These are phyloP conservation scores for Amphicarpaea edgeworthii DNA, from an alignment of 306 rosid species.

Conservation along the genomic window DNA sequence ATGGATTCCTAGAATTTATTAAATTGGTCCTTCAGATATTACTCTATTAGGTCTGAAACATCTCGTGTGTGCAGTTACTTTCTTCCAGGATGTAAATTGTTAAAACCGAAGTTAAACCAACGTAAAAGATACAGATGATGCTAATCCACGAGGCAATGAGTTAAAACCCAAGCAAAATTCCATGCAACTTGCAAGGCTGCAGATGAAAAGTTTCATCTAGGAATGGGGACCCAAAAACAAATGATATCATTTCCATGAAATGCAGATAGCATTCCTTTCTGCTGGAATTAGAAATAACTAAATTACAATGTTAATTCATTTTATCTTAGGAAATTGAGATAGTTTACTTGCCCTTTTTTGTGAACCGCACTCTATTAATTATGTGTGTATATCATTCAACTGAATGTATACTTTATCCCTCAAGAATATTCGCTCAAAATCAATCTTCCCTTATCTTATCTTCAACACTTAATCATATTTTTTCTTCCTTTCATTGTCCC, in stretches of 20 bases:
- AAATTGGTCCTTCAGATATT: neutral
- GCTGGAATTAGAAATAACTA: neutral
- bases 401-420: too few relatives aligned
- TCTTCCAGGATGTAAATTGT: neutral
- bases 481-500: conserved; percentile 1
- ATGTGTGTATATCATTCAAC: neutral
- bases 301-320: neutral
- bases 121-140: neutral
- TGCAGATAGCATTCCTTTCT: neutral
- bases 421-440: too few relatives aligned
- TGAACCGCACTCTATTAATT: neutral
- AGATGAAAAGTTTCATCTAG: neutral
- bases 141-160: neutral
- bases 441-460: neutral
- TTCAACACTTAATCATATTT: conserved; percentile 10
- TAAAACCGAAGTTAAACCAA: neutral
- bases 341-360: too few relatives aligned
- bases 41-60: neutral
- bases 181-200: neutral
- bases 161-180: neutral
- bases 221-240: conserved; percentile 24
- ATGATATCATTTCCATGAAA: neutral
- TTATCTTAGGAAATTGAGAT: too few relatives aligned
- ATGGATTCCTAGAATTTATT: neutral
- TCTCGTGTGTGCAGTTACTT: neutral